These are phyloP conservation scores for Exophiala oligosperma DNA, from an alignment of 2,329 filamentous ascomycete genomes.

Conservation along the genomic window DNA sequence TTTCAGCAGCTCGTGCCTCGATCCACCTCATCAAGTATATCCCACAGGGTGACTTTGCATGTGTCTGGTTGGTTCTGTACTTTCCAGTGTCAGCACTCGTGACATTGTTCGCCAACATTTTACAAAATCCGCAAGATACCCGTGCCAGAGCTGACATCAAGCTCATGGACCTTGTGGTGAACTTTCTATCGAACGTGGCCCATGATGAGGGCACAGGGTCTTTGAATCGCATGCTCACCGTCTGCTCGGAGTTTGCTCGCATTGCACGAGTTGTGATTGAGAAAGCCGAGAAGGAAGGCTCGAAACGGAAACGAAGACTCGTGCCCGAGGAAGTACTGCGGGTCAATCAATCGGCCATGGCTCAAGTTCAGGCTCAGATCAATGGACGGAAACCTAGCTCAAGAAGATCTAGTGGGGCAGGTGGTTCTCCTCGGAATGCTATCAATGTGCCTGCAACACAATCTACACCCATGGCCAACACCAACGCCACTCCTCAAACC, in stretches of 20 bases:
- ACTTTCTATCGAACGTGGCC: conserved; percentile 85
- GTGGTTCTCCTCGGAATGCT: conserved; percentile 16
- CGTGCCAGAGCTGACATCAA: conserved; percentile 85
- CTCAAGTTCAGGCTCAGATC: conserved; percentile 27
- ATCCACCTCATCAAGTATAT: conserved; percentile 96
- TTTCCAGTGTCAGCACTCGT: conserved; percentile 95
- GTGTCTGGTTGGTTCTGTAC: conserved; percentile 95
- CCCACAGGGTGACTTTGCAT: conserved; percentile 89
- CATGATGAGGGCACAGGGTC: conserved; percentile 86
- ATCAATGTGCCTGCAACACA: conserved; percentile 6
- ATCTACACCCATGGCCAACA: not conserved
- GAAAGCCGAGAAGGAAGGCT: conserved; percentile 82
- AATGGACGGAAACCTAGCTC: conserved; percentile 20
- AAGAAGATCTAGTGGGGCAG: conserved; percentile 17
- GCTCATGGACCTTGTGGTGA: conserved; percentile 90
- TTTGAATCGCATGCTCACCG: conserved; percentile 87
- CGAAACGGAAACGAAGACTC: conserved; percentile 79
- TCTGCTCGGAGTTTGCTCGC: conserved; percentile 94
- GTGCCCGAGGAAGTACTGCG: conserved; percentile 27
- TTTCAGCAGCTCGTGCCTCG: conserved; percentile 86
- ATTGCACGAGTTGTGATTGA: conserved; percentile 90
- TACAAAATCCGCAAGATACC: conserved; percentile 91
- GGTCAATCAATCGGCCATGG: conserved; percentile 30
- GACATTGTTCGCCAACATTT: conserved; percentile 91
- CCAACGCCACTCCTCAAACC: conserved; percentile 13